These are phyloP conservation scores for Suillus subalutaceus DNA, from an alignment of 768 basidiomycete genomes.

Conservation along the genomic window DNA sequence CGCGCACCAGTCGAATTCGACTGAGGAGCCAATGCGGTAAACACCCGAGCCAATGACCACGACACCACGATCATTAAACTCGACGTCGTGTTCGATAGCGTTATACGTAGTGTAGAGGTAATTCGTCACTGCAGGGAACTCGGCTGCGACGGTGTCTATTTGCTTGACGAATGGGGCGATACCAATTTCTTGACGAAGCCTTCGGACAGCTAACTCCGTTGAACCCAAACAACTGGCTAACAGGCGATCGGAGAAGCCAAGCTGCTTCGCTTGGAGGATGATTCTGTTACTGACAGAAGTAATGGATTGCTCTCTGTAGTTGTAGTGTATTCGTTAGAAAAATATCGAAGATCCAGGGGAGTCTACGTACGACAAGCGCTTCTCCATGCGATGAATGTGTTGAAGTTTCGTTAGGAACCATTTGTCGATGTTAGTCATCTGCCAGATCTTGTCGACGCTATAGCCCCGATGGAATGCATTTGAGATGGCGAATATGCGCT, in stretches of 20 bases:
- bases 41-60: constrained; percentile 99
- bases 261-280: constrained; percentile 85
- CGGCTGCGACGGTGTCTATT: constrained; percentile 98
- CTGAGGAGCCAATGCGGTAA: constrained; percentile 97
- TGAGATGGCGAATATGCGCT: constrained; percentile 95
- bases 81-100: constrained; percentile 89
- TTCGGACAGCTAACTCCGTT: constrained; percentile 91
- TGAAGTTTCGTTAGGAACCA: constrained; percentile 95
- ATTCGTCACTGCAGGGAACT: constrained; percentile 98
- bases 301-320: constrained; percentile 59
- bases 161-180: constrained; percentile 96
- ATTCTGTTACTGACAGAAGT: constrained; percentile 62
- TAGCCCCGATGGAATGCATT: constrained; percentile 93
- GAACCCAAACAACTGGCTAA: constrained; percentile 82
- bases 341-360: not conserved
- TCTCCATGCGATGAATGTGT: constrained; percentile 83
- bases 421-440: constrained; percentile 97
- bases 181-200: constrained; percentile 80
- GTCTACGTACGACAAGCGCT: constrained; percentile 65
- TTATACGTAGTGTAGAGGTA: constrained; percentile 99
- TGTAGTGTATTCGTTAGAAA: not conserved
- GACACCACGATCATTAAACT: constrained; percentile 89
- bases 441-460: constrained; percentile 93
- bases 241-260: constrained; percentile 95
- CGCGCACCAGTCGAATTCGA: constrained; percentile 99